A percentile compares a stretch with the other conserved stretches of the same genome.
Evolutionary conservation across 2,329 filamentous ascomycete species (phyloP).

Genomic region (Diplodia corticola): DNA sequence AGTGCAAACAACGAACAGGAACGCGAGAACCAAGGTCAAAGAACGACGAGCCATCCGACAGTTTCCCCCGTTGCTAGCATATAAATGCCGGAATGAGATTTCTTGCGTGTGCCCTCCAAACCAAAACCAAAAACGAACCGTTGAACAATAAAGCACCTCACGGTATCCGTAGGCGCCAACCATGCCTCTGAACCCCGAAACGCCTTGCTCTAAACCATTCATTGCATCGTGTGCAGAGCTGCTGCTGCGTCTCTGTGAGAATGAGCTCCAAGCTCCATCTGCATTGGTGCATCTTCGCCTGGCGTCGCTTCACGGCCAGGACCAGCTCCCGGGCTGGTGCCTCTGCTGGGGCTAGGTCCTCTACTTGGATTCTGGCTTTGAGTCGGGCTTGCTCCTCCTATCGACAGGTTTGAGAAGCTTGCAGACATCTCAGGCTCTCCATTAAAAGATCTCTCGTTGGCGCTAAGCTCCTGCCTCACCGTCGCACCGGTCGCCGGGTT

Average conservation of each 20-base stretch:
- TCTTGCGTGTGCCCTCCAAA: background rate
- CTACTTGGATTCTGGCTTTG: constrained; percentile 28
- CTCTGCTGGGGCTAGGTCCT: background rate
- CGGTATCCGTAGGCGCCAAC: constrained; percentile 7
- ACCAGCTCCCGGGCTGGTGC: background rate
- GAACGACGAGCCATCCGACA: background rate
- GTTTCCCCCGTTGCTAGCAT: background rate
- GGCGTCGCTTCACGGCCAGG: constrained; percentile 21
- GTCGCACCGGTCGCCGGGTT: constrained; percentile 36
- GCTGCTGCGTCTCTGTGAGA: constrained; percentile 25
- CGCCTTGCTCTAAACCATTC: constrained; percentile 21
- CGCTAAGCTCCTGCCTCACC: constrained; percentile 27
- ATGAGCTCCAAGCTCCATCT: constrained; percentile 41
- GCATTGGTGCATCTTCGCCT: constrained; percentile 25
- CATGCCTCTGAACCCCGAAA: constrained; percentile 14
- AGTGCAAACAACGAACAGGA: background rate
- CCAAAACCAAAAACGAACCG: background rate
- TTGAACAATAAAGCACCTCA: background rate
- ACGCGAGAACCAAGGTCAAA: background rate
- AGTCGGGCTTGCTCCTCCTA: constrained; percentile 30
- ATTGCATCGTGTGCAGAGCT: constrained; percentile 19
- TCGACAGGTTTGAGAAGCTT: constrained; percentile 35
- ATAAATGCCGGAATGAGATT: background rate
- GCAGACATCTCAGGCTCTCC: constrained; percentile 28
- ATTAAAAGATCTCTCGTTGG: constrained; percentile 27